Base-by-base conservation (phyloP, 331 rosid genomes). In the Pyracantha coccinea region DNA sequence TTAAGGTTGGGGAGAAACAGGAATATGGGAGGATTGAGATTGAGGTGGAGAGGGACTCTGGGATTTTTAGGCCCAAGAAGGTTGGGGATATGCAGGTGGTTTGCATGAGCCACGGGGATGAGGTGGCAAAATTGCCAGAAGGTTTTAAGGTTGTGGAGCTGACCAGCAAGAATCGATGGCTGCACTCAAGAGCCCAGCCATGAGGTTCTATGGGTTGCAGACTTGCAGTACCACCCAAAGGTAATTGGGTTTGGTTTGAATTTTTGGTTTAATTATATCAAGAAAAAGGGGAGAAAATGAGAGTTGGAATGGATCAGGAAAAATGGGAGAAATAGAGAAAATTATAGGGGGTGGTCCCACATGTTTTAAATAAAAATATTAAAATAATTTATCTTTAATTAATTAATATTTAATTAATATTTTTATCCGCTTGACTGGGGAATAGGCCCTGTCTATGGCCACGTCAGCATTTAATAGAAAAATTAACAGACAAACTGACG, bases 61-160 rank as follows among this genome's bases (percentile, higher is more conserved):
- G 87, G 3, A 79, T 94, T 16, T 94, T 74, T 10, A 86, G 86
- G 23, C 9, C 75, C 12, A 82, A 80, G 20, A 68, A 57, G 13
- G 82, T 89, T 1, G 96, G 97, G 27, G 83, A 77, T 21, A 78
- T 53, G 33, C 85, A 90, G 85, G 75, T 67, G 7, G 99, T 92
- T 53, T 94, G 99, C 96, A 92, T 94, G 99, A 94, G 99, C 80
- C 99, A 94, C 45, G 99, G 99, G 6, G 97, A 94, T 27, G 99
- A 94, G 83, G 96, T 86, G 16, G 89, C 74, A 1, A 61, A 54
- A 23, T 76, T 91, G 54, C 99, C 99, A 1, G 27, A 66, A 0
- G 99, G 97, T 24, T 94, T 94, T 68, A 71, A 86, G 23, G 96
- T 85, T 13, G 93, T 83, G 64, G 99, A 96, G 0, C 80, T 88